Percentiles rank a stretch among this genome's conserved stretches.
Conservation (phyloP, 805 yeast species). For the Lachancea waltii region DNA sequence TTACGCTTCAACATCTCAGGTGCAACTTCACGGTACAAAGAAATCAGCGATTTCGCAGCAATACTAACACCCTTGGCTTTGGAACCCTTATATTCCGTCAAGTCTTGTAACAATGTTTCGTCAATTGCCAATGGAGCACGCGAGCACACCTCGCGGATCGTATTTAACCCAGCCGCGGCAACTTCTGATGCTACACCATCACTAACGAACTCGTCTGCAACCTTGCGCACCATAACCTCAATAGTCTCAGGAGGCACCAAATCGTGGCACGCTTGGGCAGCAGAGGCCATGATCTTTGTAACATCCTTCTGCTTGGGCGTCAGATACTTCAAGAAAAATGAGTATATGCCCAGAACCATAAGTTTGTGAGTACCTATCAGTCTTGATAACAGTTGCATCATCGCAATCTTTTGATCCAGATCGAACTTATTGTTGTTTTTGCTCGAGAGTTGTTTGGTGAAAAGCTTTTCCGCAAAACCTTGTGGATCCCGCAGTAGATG, state of each 20-base stretch:
- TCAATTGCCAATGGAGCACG: constrained; percentile 96
- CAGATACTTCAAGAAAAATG: constrained; percentile 79
- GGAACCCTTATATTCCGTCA: constrained; percentile 84
- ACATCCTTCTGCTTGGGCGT: constrained; percentile 94
- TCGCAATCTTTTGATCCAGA: constrained; percentile 81
- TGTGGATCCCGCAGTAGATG: constrained; percentile 95
- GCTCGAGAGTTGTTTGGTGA: constrained; percentile 61
- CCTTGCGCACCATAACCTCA: constrained; percentile 72
- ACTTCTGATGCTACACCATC: constrained; percentile 98
- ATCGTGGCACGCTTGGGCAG: constrained; percentile 95
- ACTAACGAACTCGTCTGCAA: constrained; percentile 95
- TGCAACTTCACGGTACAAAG: constrained; percentile 87
- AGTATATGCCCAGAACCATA: constrained; percentile 81
- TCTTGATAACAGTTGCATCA: constrained; percentile 83
- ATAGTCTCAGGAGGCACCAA: constrained; percentile 94
- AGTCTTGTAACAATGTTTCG: constrained; percentile 77
- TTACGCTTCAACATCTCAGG: constrained; percentile 89
- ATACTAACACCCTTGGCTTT: constrained; percentile 89
- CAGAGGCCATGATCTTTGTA: constrained; percentile 93
- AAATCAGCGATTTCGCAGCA: constrained; percentile 85
- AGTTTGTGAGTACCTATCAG: constrained; percentile 92
- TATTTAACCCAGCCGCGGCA: constrained; percentile 95
- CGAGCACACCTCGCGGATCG: constrained; percentile 85
- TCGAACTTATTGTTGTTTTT: constrained; percentile 65
- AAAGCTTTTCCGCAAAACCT: constrained; percentile 87